Percentiles rank a stretch among this genome's conserved stretches.
These are phyloP conservation scores for Pythium aquatile DNA, from an alignment of 352 stramenopile species.

Conservation along the genomic window DNA sequence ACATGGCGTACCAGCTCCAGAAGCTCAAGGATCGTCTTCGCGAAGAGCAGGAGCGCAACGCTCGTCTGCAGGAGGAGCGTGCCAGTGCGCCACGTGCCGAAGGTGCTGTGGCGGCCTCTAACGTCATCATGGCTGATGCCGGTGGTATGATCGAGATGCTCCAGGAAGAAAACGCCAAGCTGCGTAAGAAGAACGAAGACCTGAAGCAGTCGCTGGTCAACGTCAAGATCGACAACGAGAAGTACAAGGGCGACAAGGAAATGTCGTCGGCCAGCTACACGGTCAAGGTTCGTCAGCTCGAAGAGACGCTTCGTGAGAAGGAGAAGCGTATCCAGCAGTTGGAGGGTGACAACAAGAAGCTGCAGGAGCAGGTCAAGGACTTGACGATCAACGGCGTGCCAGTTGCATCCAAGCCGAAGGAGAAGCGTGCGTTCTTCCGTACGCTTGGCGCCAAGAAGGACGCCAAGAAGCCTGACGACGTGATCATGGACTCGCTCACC, in stretches of 20 bases:
- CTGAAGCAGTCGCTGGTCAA: conserved; percentile 58
- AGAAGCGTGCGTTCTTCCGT: conserved; percentile 80
- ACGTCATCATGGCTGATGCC: conserved; percentile 73
- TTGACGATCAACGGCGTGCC: conserved; percentile 41
- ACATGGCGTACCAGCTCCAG: conserved; percentile 83
- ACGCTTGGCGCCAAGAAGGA: conserved; percentile 86
- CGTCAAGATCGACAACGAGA: conserved; percentile 71
- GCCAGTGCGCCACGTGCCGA: conserved; percentile 26
- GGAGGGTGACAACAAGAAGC: conserved; percentile 72
- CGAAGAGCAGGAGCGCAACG: conserved; percentile 81
- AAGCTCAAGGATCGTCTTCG: conserved; percentile 73
- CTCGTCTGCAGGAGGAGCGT: conserved; percentile 51
- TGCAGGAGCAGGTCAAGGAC: conserved; percentile 57
- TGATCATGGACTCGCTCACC: conserved; percentile 78
- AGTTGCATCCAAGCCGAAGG: conserved; percentile 50
- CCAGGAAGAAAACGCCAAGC: conserved; percentile 73
- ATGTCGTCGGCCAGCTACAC: conserved; percentile 65
- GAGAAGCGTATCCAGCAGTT: conserved; percentile 72
- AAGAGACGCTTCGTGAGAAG: conserved; percentile 70
- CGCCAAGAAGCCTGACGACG: conserved; percentile 45
- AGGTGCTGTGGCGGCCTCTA: conserved; percentile 42
- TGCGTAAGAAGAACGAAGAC: conserved; percentile 76
- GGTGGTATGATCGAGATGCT: conserved; percentile 84
- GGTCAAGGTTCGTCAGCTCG: conserved; percentile 72
- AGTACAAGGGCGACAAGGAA: conserved; percentile 81